Evolutionary conservation across 2,329 filamentous ascomycete species (phyloP), one percentile per base, ranked within the genome.

Genomic region (Xylaria sp.): DNA sequence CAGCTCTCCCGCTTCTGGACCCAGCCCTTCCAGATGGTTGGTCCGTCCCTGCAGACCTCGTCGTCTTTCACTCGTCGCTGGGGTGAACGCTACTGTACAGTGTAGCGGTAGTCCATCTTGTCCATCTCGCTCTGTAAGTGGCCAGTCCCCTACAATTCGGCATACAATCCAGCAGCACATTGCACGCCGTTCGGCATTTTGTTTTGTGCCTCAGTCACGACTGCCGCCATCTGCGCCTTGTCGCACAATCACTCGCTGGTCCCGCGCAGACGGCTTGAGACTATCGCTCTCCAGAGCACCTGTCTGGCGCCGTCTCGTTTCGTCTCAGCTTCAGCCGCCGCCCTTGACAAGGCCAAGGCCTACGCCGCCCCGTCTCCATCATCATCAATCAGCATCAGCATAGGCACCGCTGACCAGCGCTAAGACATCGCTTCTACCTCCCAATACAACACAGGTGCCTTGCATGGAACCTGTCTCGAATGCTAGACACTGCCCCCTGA

Each of bases 1-100:
- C 70, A 71, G 72, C 75, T 76, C 75, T 76, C 73, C 75, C 72
- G 72, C 72, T 71, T 75, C 73, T 74, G 72, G 72, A 75, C 71
- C 73, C 73, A 74, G 67, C 65, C 73, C 72, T 62, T 69, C 69
- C 71, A 36, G 71, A 73, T 78, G 75, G 75, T 77, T 77, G 75
- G 75, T 72, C 75, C 73, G 72, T 74, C 62, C 62, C 69, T 68
- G 63, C 67, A 63, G 66, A 51, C 64, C 66, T 66, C 70, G 72
- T 71, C 58, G 70, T 62, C 67, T 73, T 68, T 71, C 67, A 73
- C 73, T 74, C 73, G 73, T 70, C 72, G 64, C 69, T 74, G 74
- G 70, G 70, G 75, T 75, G 75, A 76, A 75, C 67, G 62, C 70
- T 67, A 68, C 67, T 67, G 71, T 58, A 58, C 52, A 12, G 12